These are phyloP conservation scores for Backusella westeae DNA, from an alignment of 192 early-diverging fungal species.

Conservation along the genomic window DNA sequence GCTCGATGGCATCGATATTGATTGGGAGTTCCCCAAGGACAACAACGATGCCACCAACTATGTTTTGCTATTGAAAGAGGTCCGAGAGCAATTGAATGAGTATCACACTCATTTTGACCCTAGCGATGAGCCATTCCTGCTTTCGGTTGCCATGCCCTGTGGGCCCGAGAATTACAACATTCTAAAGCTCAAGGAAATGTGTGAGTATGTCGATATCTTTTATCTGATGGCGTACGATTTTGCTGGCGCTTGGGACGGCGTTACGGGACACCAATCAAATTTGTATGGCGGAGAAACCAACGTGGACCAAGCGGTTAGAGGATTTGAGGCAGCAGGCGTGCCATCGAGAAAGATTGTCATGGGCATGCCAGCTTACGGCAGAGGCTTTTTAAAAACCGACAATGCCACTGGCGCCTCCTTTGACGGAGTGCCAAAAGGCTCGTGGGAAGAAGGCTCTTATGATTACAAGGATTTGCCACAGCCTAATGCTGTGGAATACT, in stretches of 20 bases:
- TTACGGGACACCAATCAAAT: conserved; percentile 86
- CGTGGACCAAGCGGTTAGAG: conserved; percentile 68
- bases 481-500: conserved; percentile 62
- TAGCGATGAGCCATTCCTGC: conserved; percentile 41
- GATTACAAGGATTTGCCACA: conserved; percentile 85
- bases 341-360: conserved; percentile 84
- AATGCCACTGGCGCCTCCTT: conserved; percentile 60
- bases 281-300: conserved; percentile 65
- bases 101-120: conserved; percentile 40
- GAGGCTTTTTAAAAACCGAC: conserved; percentile 82
- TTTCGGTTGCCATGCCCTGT: conserved; percentile 72
- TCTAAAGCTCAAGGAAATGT: conserved; percentile 59
- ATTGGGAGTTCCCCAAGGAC: conserved; percentile 80
- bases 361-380: conserved; percentile 89
- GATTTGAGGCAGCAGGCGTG: conserved; percentile 75
- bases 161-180: conserved; percentile 62
- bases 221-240: conserved; percentile 95
- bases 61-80: conserved; percentile 66
- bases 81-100: conserved; percentile 68
- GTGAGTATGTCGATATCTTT: conserved; percentile 72
- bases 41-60: conserved; percentile 84
- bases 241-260: conserved; percentile 61
- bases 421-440: conserved; percentile 71
- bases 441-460: conserved; percentile 89
- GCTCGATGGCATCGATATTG: conserved; percentile 64